These are phyloP conservation scores for Volvariella volvacea DNA, from an alignment of 1,284 basidiomycete species.

Conservation along the genomic window DNA sequence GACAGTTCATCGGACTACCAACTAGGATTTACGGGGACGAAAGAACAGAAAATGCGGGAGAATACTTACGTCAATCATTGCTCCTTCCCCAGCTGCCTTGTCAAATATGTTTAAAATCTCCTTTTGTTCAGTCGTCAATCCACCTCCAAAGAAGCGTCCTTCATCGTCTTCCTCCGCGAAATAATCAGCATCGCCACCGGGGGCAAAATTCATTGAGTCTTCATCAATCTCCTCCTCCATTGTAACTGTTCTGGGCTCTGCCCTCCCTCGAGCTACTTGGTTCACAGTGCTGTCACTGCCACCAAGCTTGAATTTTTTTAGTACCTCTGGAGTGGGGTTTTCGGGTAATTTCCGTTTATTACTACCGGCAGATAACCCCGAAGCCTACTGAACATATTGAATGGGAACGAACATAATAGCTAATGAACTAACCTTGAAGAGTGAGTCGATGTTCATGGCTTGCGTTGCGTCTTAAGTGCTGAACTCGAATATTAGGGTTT, in stretches of 20 bases:
- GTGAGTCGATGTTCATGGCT: constrained; percentile 72
- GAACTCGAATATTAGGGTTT: no score
- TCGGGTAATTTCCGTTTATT: constrained; percentile 81
- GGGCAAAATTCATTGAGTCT: constrained; percentile 60
- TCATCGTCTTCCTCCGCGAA: constrained; percentile 88
- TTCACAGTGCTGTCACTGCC: constrained; percentile 11
- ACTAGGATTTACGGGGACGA: constrained; percentile 12
- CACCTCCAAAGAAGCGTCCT: constrained; percentile 90
- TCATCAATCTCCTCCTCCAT: constrained; percentile 44
- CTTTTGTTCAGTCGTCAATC: constrained; percentile 85
- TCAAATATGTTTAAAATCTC: constrained; percentile 89
- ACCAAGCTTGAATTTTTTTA: constrained; percentile 71
- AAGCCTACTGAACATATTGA: constrained; percentile 38
- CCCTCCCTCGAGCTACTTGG: constrained; percentile 16
- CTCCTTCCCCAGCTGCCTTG: constrained; percentile 53
- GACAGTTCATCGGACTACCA: constrained; percentile 64
- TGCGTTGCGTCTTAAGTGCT: no score
- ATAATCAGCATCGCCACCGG: constrained; percentile 83
- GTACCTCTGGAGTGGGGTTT: constrained; percentile 72
- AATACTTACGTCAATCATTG: constrained; percentile 57
- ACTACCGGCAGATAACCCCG: constrained; percentile 57
- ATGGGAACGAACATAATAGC: constrained; percentile 1
- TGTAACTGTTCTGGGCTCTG: constrained; percentile 41
- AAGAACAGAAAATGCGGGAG: constrained; percentile 12
- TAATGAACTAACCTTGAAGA: constrained; percentile 62